Base-by-base conservation (phyloP, 441 rosid genomes). In the Raphanus hybrid region DNA sequence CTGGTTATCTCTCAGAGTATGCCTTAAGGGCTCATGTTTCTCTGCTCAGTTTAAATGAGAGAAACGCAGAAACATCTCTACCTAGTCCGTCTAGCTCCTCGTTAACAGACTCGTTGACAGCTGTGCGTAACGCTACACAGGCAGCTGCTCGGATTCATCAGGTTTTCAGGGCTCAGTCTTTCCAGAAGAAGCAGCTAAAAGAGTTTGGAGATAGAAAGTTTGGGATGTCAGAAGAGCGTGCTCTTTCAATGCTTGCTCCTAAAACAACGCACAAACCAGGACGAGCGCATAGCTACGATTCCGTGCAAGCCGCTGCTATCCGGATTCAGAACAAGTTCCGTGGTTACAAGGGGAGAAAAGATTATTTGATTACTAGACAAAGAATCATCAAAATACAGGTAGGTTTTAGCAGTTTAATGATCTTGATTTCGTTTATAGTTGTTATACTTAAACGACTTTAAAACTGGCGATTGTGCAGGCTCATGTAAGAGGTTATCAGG, bases 301-400 rank as follows among this genome's bases (percentile, higher is more conserved):
- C 87, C 12, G 91, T 82, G 67, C 92, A 87, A 73, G 80, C 91
- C 8, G 97, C 98, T 74, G 98, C 98, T 1, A 77, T 75, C 71
- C 82, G 92, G 67, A 94, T 94, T 77, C 98, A 94, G 71, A 93
- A 91, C 76, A 92, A 94, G 81, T 94, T 86, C 82, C 93, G 97
- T 0, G 83, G 98, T 78, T 94, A 90, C 84, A 94, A 94, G 84
- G 90, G 91, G 3, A 87, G 98, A 75, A 92, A 87, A 84, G 96
- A 92, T 4, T 94, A 86, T 80, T 63, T 92, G 77, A 87, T 85
- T 43, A 88, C 90, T 35, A 82, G 96, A 76, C 88, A 89, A 80
- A 89, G 87, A 48, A 87, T 94, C 69, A 93, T 94, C 69, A 94
- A 77, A 83, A 92, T 92, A 84, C 98, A 91, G 98, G 98, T 94